Evolutionary conservation across 2,329 filamentous ascomycete species (phyloP).

Genomic region (Paraconiothyrium sp.): DNA sequence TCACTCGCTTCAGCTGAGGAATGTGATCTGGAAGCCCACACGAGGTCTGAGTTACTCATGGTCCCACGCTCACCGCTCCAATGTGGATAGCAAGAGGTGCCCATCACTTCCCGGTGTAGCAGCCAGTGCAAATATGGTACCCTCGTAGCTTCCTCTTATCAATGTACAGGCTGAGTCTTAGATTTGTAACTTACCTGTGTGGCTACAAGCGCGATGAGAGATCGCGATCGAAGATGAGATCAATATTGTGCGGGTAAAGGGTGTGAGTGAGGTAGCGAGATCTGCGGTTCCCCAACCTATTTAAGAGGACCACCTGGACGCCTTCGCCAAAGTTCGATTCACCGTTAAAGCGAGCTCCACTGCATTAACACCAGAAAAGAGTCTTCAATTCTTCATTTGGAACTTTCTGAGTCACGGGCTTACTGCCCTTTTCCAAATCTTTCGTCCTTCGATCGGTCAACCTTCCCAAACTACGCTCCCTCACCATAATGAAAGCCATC

Average conservation of each 20-base stretch:
- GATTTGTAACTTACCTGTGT: background rate
- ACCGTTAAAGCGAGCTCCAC: background rate
- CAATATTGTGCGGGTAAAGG: background rate
- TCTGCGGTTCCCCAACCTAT: background rate
- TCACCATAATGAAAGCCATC: constrained; percentile 17
- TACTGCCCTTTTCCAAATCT: background rate
- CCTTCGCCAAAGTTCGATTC: background rate
- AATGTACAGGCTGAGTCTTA: constrained; percentile 4
- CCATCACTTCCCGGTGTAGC: constrained; percentile 14
- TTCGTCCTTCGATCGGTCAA: too few relatives aligned
- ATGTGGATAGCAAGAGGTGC: background rate
- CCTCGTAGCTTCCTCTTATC: background rate
- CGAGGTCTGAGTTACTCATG: constrained; percentile 6
- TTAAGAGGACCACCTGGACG: constrained; percentile 5
- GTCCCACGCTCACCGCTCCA: constrained; percentile 3
- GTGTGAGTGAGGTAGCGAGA: background rate
- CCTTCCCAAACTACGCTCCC: background rate
- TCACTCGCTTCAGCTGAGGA: constrained; percentile 10
- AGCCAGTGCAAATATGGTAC: constrained; percentile 8
- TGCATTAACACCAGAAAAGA: background rate
- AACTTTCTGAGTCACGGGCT: background rate
- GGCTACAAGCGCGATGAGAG: background rate
- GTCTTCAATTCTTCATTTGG: background rate
- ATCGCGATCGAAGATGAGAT: background rate
- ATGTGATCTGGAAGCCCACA: constrained; percentile 14